Evolutionary conservation across 2,329 filamentous ascomycete species (phyloP).

Genomic region (Colletotrichum sp.): DNA sequence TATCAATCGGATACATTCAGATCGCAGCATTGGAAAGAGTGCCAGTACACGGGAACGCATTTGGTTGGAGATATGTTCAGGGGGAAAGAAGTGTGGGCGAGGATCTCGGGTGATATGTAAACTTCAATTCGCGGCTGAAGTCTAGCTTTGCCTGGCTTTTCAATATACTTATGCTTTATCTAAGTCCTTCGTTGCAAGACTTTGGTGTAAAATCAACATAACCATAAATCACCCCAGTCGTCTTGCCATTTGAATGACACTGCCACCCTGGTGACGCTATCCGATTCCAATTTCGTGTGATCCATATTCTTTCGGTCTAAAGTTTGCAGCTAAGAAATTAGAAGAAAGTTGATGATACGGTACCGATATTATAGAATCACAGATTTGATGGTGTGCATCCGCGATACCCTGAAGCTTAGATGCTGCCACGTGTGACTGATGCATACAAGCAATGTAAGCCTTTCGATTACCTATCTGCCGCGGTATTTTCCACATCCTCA

Average conservation of each 20-base stretch:
- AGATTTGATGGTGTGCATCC: not conserved
- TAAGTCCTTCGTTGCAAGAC: not conserved
- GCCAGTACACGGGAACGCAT: not conserved
- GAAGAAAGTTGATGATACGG: not conserved
- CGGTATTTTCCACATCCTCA: not conserved
- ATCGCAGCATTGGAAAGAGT: not conserved
- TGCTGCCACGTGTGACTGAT: not conserved
- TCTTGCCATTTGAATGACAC: not conserved
- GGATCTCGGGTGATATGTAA: not conserved
- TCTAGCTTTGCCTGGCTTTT: not conserved
- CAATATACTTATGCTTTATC: not conserved
- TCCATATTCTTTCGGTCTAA: no score
- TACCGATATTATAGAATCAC: accelerated
- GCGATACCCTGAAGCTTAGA: accelerated
- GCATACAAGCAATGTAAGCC: not conserved
- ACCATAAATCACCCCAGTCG: not conserved
- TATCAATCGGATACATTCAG: accelerated
- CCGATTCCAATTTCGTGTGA: accelerated
- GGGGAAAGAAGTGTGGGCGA: not conserved
- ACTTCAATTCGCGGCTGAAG: not conserved
- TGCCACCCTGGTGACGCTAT: not conserved
- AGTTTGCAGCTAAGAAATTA: not conserved
- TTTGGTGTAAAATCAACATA: not conserved
- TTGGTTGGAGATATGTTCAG: not conserved
- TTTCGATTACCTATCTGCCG: not conserved